A percentile compares a stretch with the other conserved stretches of the same genome.
Evolutionary conservation across 176 grass and related monocot genomes (phyloP).

Genomic region (Tillandsia leiboldiana): DNA sequence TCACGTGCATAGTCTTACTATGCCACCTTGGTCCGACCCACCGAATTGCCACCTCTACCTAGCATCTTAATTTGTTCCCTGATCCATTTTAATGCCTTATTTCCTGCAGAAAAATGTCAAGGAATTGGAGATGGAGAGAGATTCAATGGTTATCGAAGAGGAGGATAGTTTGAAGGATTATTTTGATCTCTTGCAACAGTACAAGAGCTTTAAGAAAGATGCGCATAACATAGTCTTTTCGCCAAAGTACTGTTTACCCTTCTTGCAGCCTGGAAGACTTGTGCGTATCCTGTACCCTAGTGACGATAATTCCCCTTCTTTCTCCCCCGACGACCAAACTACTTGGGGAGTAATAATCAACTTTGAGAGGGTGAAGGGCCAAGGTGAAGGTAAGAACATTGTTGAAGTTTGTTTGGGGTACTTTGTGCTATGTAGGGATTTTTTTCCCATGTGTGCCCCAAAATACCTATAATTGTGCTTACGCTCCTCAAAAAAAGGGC

Average conservation of each 20-base stretch:
- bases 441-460: no score
- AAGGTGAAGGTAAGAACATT: constrained; percentile 47
- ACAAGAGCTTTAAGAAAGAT: constrained; percentile 68
- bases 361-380: constrained; percentile 68
- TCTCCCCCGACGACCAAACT: constrained; percentile 39
- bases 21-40: no score
- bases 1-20: no score
- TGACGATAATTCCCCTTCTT: constrained; percentile 31
- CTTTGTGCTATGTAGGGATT: no score
- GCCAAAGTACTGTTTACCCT: constrained; percentile 81
- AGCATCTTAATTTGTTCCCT: background rate
- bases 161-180: constrained; percentile 82
- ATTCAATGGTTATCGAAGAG: constrained; percentile 91
- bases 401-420: background rate
- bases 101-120: constrained; percentile 74
- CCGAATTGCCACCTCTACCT: background rate
- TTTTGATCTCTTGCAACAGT: constrained; percentile 80
- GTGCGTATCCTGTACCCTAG: constrained; percentile 36
- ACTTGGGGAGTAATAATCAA: constrained; percentile 83
- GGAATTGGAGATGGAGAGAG: constrained; percentile 75
- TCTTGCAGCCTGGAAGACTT: constrained; percentile 91
- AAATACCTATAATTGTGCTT: no score
- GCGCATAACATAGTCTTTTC: constrained; percentile 58
- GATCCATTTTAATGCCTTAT: background rate
- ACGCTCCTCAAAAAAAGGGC: no score